Evolutionary conservation across 1,284 basidiomycete species (phyloP).

Genomic region (Leccinum angustisporum): DNA sequence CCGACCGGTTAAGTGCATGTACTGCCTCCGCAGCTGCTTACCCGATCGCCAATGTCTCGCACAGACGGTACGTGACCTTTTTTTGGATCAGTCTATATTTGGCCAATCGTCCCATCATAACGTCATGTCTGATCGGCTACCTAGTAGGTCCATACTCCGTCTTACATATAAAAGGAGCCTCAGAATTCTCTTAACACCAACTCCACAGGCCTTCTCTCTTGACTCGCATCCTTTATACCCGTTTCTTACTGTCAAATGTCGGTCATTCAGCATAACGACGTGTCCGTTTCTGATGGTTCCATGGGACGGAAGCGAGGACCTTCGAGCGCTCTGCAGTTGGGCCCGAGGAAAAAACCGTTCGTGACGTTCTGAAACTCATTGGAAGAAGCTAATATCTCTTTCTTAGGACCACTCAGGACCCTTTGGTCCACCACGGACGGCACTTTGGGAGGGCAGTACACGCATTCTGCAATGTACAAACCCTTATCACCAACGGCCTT

Average conservation of each 20-base stretch:
- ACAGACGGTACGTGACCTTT: no score
- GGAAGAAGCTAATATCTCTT: not conserved
- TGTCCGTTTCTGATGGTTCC: not conserved
- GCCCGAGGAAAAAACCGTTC: not conserved
- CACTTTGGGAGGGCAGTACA: not conserved
- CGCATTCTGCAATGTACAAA: not conserved
- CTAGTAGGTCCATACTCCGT: not conserved
- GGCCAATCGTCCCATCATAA: no score
- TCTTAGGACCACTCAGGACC: not conserved
- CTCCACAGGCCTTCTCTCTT: not conserved
- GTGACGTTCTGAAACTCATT: not conserved
- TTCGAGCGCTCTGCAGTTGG: not conserved
- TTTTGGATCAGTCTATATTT: no score
- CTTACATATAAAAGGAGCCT: not conserved
- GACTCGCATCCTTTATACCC: not conserved
- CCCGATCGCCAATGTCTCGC: no score
- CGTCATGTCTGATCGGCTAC: not conserved
- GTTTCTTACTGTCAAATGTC: not conserved
- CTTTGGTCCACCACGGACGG: not conserved
- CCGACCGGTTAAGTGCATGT: no score
- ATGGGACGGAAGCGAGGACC: not conserved
- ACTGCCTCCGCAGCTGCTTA: no score
- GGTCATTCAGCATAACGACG: not conserved
- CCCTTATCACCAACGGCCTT: not conserved
- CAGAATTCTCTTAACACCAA: not conserved